A percentile compares a stretch with the other conserved stretches of the same genome.
Conservation (phyloP, 2,329 filamentous ascomycete genomes). For the Cercospora sp. region DNA sequence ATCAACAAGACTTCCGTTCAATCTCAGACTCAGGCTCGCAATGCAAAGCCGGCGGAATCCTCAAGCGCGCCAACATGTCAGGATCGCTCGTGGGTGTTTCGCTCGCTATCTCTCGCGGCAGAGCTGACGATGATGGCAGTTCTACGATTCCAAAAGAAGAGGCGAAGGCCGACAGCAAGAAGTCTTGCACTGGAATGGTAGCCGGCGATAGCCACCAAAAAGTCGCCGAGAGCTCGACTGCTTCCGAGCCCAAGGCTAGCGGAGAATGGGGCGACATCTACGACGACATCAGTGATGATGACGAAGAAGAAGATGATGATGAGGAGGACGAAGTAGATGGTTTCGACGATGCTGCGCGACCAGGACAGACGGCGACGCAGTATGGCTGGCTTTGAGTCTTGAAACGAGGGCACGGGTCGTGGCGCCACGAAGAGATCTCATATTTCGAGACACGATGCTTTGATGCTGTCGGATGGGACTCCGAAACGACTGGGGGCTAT, state of each 20-base stretch:
- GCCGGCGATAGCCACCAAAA: not conserved
- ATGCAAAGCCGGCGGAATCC: not conserved
- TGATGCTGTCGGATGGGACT: no score
- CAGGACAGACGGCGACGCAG: slow-evolving; percentile 3
- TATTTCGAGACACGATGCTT: no score
- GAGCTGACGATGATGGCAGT: not conserved
- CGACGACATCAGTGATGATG: not conserved
- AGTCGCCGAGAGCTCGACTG: not conserved
- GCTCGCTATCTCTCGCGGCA: not conserved
- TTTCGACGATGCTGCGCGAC: not conserved
- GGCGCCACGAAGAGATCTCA: no score
- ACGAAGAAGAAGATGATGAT: not conserved
- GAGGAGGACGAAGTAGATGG: not conserved
- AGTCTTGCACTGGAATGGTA: not conserved
- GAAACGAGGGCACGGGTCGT: no score
- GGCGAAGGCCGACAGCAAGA: not conserved
- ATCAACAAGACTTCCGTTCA: not conserved
- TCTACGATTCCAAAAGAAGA: not conserved
- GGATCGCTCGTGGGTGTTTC: no score
- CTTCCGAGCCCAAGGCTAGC: not conserved
- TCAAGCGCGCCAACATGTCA: not conserved
- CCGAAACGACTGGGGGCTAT: no score
- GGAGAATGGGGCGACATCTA: not conserved
- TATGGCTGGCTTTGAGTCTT: not conserved
- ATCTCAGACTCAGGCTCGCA: not conserved